Evolutionary conservation across 1,139 yeast species (phyloP).

Genomic region (Yamadazyma buinensis): DNA sequence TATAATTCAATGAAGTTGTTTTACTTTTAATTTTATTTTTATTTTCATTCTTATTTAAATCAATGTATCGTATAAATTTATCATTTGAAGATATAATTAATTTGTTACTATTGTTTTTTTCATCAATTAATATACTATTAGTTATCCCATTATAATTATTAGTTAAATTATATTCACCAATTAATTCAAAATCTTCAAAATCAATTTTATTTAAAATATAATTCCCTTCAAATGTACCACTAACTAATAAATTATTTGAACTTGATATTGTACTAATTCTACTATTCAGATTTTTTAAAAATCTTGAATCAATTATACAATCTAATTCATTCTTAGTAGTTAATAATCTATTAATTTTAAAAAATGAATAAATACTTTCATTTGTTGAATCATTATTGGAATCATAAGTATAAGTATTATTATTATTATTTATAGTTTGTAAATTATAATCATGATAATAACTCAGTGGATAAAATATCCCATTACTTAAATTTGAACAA

Average conservation of each 20-base stretch:
- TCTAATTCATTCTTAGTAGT: slow-evolving; percentile 21
- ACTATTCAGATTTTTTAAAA: slow-evolving; percentile 29
- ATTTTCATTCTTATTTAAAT: slow-evolving; percentile 16
- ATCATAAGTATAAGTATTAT: slow-evolving; percentile 15
- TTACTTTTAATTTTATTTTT: no score
- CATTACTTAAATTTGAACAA: slow-evolving; percentile 25
- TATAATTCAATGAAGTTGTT: slow-evolving; percentile 6
- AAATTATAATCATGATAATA: slow-evolving; percentile 32
- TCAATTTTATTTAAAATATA: slow-evolving; percentile 29
- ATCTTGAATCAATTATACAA: slow-evolving; percentile 40
- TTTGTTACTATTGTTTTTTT: slow-evolving; percentile 23
- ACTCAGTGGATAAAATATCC: slow-evolving; percentile 41
- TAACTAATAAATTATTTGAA: slow-evolving; percentile 37
- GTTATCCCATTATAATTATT: slow-evolving; percentile 49
- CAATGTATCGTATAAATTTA: slow-evolving; percentile 37
- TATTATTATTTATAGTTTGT: slow-evolving; percentile 14
- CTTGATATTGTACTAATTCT: slow-evolving; percentile 49
- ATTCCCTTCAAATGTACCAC: slow-evolving; percentile 58
- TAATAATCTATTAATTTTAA: slow-evolving; percentile 34
- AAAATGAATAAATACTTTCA: slow-evolving; percentile 30
- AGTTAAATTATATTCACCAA: slow-evolving; percentile 41
- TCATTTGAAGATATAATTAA: slow-evolving; percentile 49
- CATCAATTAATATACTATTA: slow-evolving; percentile 45
- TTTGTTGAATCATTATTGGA: slow-evolving; percentile 11
- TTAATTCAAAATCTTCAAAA: slow-evolving; percentile 16